These are phyloP conservation scores for Lippia alba DNA, from an alignment of 305 asterid species.

Conservation along the genomic window DNA sequence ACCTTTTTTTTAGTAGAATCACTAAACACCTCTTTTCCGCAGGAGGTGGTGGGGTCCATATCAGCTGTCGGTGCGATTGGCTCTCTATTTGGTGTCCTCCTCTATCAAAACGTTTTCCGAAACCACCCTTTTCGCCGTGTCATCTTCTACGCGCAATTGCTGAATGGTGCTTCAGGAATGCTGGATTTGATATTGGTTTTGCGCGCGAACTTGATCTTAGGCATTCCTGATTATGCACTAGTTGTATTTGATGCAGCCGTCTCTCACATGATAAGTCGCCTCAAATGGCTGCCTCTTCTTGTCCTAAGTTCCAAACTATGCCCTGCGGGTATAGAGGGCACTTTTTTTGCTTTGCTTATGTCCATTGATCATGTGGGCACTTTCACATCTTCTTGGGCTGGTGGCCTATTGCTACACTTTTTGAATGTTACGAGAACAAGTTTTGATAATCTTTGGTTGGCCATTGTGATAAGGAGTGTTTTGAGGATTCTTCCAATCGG, in stretches of 20 bases:
- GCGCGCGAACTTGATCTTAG: slow-evolving; percentile 55
- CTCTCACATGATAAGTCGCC: slow-evolving; percentile 68
- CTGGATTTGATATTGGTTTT: slow-evolving; percentile 56
- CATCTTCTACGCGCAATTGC: slow-evolving; percentile 64
- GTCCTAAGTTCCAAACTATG: slow-evolving; percentile 69
- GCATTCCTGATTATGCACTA: slow-evolving; percentile 57
- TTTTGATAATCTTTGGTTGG: slow-evolving; percentile 66
- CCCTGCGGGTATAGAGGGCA: slow-evolving; percentile 72
- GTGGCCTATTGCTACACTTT: slow-evolving; percentile 58
- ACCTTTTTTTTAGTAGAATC: background rate
- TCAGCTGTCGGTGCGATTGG: slow-evolving; percentile 71
- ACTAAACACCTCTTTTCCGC: slow-evolving; percentile 25
- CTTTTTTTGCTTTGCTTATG: slow-evolving; percentile 65
- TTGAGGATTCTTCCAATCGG: slow-evolving; percentile 57
- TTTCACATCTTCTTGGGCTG: slow-evolving; percentile 63
- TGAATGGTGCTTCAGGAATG: slow-evolving; percentile 58
- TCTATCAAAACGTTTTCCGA: slow-evolving; percentile 61
- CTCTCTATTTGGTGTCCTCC: slow-evolving; percentile 67
- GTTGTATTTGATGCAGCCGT: slow-evolving; percentile 55
- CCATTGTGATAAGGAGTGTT: slow-evolving; percentile 53
- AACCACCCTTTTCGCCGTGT: slow-evolving; percentile 55
- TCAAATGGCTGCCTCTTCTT: slow-evolving; percentile 77
- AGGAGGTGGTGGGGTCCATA: slow-evolving; percentile 69
- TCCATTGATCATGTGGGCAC: slow-evolving; percentile 62
- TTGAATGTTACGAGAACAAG: slow-evolving; percentile 57